Evolutionary conservation across 192 early-diverging fungal species (phyloP), one percentile per base, ranked within the genome.

Genomic region (Geranomyces michiganensis): DNA sequence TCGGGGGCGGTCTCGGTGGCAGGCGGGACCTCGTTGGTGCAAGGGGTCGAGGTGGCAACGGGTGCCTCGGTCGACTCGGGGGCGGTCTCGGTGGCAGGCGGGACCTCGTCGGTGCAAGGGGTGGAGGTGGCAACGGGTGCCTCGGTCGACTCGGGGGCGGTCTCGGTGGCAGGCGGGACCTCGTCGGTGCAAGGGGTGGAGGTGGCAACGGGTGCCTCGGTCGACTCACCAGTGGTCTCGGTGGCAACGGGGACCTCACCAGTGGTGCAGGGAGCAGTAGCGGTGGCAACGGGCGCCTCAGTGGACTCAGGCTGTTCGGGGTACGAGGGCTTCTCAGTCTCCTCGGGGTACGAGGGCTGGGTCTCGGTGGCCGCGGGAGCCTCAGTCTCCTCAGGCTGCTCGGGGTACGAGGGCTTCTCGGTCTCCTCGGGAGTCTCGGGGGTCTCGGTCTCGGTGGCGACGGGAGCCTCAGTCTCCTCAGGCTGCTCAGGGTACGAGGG

Each of bases 341-440:
- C 26, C 56, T 59, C 56, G 21, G 21, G 22, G 19, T n/a, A n/a
- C n/a, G 56, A 26, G 29, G 56, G 15, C 22, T 15, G 15, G 22
- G 29, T 14, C 22, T 2, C 19, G 29, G 56, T 59, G 26, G 56
- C 19, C 22, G 0, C 56, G 29, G 56, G 56, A 22, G 56, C 10
- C 21, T 10, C 56, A 22, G 56, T 58, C 56, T 58, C 56, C 14
- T 15, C 15, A 1, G 56, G n/a, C n/a, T n/a, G n/a, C n/a, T n/a
- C n/a, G n/a, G n/a, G n/a, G n/a, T n/a, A 26, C 22, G 26, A 15
- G 29, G 56, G 56, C 19, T 15, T 26, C 56, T 59, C 56, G 56
- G 56, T 59, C 21, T 29, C 56, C 22, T 21, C 56, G 56, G 56
- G 56, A 1, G 56, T 59, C 56, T 59, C 56, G 29, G 29, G 21